Base-by-base conservation (phyloP, 352 stramenopile species). In the Pythium volutum region DNA sequence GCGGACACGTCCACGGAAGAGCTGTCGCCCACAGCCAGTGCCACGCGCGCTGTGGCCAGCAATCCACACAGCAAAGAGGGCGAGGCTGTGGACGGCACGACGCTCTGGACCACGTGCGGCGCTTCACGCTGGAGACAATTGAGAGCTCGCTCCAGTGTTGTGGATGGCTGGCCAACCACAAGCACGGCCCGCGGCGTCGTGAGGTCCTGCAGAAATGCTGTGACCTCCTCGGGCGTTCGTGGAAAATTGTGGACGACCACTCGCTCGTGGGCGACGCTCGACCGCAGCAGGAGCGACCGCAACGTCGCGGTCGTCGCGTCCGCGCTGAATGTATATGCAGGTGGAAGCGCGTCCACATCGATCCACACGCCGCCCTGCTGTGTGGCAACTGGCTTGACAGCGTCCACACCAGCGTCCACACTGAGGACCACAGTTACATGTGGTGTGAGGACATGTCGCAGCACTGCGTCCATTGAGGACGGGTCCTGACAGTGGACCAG, bases 201-300 rank as follows among this genome's bases (percentile, higher is more conserved):
- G 16, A 69, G 11, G 22, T 36, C n/a, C 15, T 39, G 23, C 16
- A 55, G 2, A 27, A 69, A 53, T 38, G 45, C 42, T 25, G 16
- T 18, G 14, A 55, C 62, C 8, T 64, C 48, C 12, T 57, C 49
- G 5, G 23, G 18, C 2, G 62, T 54, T 2, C 55, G 49, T 20
- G 62, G 62, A 27, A 64, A 69, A 5, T 58, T 52, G 31, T 49
- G 27, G 48, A 69, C 10, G 8, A 69, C 62, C 16, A 69, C 38
- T 14, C 25, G 54, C 26, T 39, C 39, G 23, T 22, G 31, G 9
- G 39, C 20, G 26, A 23, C 29, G 26, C 26, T 50, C 45, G 22
- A 22, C 4, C 43, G 25, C 12, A 68, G n/a, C 4, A 64, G 42
- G 12, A 59, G 31, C 23, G 33, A 42, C 1, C 20, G 39, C 8